A percentile compares a stretch with the other conserved stretches of the same genome.
These are phyloP conservation scores for Ogataea ganodermae DNA, from an alignment of 805 yeast genomes.

Conservation along the genomic window DNA sequence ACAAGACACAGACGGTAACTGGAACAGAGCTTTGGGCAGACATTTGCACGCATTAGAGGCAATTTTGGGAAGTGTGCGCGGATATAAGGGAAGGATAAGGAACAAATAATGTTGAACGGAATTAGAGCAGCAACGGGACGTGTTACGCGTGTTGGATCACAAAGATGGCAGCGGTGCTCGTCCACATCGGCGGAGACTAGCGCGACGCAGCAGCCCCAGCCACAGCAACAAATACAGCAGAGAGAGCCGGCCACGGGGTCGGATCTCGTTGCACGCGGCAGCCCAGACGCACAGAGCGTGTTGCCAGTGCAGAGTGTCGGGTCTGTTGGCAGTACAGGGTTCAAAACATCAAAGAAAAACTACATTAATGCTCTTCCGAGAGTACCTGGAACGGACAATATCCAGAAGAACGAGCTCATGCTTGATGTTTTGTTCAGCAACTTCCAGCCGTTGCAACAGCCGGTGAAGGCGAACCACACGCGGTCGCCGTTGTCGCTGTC, in stretches of 20 bases:
- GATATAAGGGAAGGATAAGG: background rate
- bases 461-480: conserved; percentile 32
- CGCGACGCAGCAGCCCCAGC: conserved; percentile 5
- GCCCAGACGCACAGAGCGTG: background rate
- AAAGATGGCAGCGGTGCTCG: conserved; percentile 1
- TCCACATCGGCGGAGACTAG: conserved; percentile 7
- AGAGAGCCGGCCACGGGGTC: background rate
- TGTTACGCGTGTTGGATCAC: background rate
- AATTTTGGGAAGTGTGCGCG: background rate
- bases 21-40: background rate
- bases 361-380: conserved; percentile 34
- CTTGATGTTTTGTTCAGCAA: conserved; percentile 34
- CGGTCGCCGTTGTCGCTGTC: conserved; percentile 23
- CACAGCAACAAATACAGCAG: background rate
- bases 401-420: conserved; percentile 30
- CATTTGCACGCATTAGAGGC: too few relatives aligned
- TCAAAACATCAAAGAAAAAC: conserved; percentile 22
- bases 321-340: conserved; percentile 1
- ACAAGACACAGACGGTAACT: background rate
- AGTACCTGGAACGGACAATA: conserved; percentile 36
- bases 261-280: background rate
- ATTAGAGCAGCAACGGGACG: conserved; percentile 1
- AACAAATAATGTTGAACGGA: conserved; percentile 1
- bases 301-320: background rate
- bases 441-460: conserved; percentile 33